phyloP scores from a whole-genome alignment of 768 basidiomycete genomes.

The Auriscalpium orientale region DNA sequence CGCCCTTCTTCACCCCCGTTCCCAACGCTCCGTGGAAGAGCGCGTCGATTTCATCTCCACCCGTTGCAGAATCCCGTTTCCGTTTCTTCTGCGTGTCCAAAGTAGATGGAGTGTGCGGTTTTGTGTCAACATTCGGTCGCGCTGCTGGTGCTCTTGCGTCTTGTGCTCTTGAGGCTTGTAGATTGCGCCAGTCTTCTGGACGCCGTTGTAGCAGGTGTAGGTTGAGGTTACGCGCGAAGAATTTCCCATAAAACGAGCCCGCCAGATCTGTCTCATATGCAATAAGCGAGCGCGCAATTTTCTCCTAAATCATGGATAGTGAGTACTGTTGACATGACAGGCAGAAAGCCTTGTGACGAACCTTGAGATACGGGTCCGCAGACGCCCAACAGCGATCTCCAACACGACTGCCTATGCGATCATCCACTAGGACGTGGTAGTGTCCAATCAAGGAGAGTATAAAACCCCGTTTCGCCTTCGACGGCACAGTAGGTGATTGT shows the following conservation, averaged over 20 bases:
- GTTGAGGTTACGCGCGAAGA: slow-evolving; percentile 73
- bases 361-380: slow-evolving; percentile 91
- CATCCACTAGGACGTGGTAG: slow-evolving; percentile 77
- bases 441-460: slow-evolving; percentile 71
- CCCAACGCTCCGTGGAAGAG: slow-evolving; percentile 56
- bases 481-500: slow-evolving; percentile 55
- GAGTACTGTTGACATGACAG: neutral
- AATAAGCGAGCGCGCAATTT: slow-evolving; percentile 78
- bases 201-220: slow-evolving; percentile 69
- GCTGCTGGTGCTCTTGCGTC: too few species aligned
- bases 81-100: slow-evolving; percentile 26
- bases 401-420: slow-evolving; percentile 85
- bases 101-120: too few species aligned
- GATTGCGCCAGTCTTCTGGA: slow-evolving; percentile 77
- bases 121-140: too few species aligned
- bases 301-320: slow-evolving; percentile 50
- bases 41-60: slow-evolving; percentile 67
- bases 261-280: slow-evolving; percentile 64
- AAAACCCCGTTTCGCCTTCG: slow-evolving; percentile 61
- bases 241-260: slow-evolving; percentile 80
- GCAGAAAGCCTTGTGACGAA: slow-evolving; percentile 26
- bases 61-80: slow-evolving; percentile 34
- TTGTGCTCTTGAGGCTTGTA: slow-evolving; percentile 39
- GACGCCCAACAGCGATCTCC: slow-evolving; percentile 87
- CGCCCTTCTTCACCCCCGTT: slow-evolving; percentile 51